Evolutionary conservation across 805 yeast species (phyloP), one percentile per base, ranked within the genome.

Genomic region (Blastobotrys robertii): DNA sequence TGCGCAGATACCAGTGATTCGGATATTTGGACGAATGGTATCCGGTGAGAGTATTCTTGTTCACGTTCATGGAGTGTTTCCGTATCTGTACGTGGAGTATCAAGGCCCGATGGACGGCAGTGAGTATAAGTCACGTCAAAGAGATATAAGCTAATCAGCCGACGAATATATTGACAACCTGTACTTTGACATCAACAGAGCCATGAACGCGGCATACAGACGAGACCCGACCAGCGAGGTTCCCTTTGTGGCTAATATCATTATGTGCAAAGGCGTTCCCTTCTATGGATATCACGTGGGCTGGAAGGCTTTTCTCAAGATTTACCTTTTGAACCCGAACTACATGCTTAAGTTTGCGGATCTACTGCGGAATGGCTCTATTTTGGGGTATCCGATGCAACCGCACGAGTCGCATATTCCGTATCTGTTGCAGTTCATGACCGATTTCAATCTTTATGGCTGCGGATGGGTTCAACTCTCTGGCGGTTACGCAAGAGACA

Each of bases 341-440:
- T 74, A 76, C 50, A 62, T 68, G 13, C 64, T 73, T 3, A 68
- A 84, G 42, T 59, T 86, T 4, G 65, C 81, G 44, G 72, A 71
- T 63, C 39, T 70, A 62, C 50, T 76, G 3, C 60, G 66, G 16
- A 70, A 57, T 19, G 79, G 79, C 0, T 61, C 60, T 3, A 53
- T 74, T 1, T 50, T 64, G 33, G 69, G 67, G 2, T 55, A 54
- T 14, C 45, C 53, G 0, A 49, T 65, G 10, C 79, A 77, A 37
- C 76, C 79, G 0, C 84, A 67, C 57, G 98, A 92, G 54, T 68
- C 87, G 0, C 97, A 92, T 55, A 70, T 90, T 9, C 87, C 95
- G 0, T 81, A 68, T 51, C 55, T 74, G 1, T 59, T 85, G 5
- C 97, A 92, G 55, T 86, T 90, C 55, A 59, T 85, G 22, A 69